A percentile compares a stretch with the other conserved stretches of the same genome.
Evolutionary conservation across 164 flowering plant genomes (phyloP).

Genomic region (Taxillus chinensis): DNA sequence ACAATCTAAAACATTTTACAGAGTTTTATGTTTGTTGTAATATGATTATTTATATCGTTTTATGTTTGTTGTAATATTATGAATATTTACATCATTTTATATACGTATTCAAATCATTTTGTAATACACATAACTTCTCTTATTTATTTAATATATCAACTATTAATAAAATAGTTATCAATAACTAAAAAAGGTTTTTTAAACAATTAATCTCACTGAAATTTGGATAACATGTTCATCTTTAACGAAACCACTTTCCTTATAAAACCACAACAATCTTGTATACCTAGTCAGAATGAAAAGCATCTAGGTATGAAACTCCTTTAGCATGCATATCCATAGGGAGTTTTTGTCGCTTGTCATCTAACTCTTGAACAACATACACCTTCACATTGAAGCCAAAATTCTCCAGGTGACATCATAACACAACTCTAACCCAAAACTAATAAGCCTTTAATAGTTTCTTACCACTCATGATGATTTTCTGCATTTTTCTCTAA

Average conservation of each 20-base stretch:
- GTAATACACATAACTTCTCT: no score
- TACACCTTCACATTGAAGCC: conserved; percentile 99
- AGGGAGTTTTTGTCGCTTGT: conserved; percentile 90
- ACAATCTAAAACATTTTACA: no score
- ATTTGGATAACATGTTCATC: conserved; percentile 60
- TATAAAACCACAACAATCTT: conserved; percentile 89
- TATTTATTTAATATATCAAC: no score
- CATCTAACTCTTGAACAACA: conserved; percentile 99
- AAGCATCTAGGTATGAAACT: conserved; percentile 97
- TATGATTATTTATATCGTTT: no score
- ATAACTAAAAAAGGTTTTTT: no score
- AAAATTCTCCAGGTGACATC: conserved; percentile 88
- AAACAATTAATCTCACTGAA: no score
- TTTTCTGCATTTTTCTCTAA: conserved; percentile 86
- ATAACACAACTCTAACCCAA: conserved; percentile 90
- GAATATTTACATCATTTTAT: no score
- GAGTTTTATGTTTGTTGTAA: no score
- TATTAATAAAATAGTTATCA: no score
- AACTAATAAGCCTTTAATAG: conserved; percentile 81
- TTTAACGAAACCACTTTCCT: conserved; percentile 87
- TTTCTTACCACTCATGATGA: conserved; percentile 97
- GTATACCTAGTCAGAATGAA: conserved; percentile 98
- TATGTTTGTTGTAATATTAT: no score
- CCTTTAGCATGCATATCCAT: conserved; percentile 84
- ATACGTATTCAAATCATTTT: no score